Evolutionary conservation across 371 early-diverging fungal species (phyloP).

Genomic region (Mortierella sp.): DNA sequence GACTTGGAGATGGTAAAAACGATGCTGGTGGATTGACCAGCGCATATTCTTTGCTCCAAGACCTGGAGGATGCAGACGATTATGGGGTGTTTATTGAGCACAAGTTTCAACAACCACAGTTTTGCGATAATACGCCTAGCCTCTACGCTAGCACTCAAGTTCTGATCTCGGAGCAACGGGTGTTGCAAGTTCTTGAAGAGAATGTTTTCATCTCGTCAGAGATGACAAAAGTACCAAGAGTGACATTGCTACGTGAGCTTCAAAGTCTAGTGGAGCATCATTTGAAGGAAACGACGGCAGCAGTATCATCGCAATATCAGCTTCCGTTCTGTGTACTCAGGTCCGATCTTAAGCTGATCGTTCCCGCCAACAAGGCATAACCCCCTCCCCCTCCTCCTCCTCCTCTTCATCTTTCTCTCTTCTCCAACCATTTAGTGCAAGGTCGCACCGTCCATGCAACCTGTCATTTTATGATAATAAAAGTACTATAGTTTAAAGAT

Average conservation of each 20-base stretch:
- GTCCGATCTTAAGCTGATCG: slow-evolving; percentile 27
- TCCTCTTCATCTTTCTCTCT: too few relatives aligned
- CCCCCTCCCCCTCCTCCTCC: too few relatives aligned
- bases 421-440: too few relatives aligned
- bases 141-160: slow-evolving; percentile 42
- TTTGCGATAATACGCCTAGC: background rate
- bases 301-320: background rate
- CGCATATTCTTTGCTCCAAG: slow-evolving; percentile 19
- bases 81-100: slow-evolving; percentile 25
- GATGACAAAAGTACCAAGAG: background rate
- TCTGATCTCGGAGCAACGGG: slow-evolving; percentile 26
- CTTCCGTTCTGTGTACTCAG: slow-evolving; percentile 12
- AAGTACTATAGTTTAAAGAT: too few relatives aligned
- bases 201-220: slow-evolving; percentile 14
- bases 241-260: background rate
- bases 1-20: slow-evolving; percentile 38
- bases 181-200: slow-evolving; percentile 8
- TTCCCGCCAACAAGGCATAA: background rate
- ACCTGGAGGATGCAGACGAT: slow-evolving; percentile 44
- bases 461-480: too few relatives aligned
- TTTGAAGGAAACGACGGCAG: background rate
- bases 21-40: slow-evolving; percentile 51
- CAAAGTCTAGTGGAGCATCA: background rate
- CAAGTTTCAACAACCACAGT: background rate
- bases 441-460: too few relatives aligned